Conservation (phyloP, 148 eudicot species). For the Bassia scoparia region DNA sequence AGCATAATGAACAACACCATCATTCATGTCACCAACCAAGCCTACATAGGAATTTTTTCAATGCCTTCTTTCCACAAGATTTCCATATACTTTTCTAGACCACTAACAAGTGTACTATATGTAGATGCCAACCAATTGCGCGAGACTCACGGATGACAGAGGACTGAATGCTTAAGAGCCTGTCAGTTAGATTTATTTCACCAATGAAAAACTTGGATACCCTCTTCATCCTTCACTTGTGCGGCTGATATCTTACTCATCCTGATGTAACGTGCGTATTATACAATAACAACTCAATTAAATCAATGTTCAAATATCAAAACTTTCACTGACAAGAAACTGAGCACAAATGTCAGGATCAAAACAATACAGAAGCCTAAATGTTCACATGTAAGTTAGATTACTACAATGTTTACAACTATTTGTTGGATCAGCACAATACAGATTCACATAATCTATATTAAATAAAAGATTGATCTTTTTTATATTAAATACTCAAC, state of each 20-base stretch:
- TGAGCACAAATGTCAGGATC: not conserved
- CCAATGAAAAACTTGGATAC: constrained; percentile 64
- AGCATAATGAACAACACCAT: not conserved
- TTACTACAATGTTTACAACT: not conserved
- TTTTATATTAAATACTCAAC: not conserved
- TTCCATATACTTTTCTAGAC: not conserved
- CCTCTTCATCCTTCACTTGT: constrained; percentile 82
- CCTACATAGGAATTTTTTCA: not conserved
- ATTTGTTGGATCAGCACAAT: not conserved
- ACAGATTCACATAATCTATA: too few species aligned
- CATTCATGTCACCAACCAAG: not conserved
- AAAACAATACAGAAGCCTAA: not conserved
- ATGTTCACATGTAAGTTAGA: not conserved
- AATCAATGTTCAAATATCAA: not conserved
- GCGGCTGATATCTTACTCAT: constrained; percentile 71
- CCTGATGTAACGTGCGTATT: constrained; percentile 71
- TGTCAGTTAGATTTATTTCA: constrained; percentile 75
- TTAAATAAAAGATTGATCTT: not conserved
- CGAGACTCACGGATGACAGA: constrained; percentile 65
- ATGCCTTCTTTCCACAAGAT: not conserved
- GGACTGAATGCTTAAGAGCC: constrained; percentile 73
- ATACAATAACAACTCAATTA: not conserved
- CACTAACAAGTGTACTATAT: not conserved
- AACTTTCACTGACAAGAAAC: not conserved
- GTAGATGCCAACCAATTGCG: not conserved